phyloP scores from a whole-genome alignment of 2,329 filamentous ascomycete genomes.

The Verticillium zaregamsianum region DNA sequence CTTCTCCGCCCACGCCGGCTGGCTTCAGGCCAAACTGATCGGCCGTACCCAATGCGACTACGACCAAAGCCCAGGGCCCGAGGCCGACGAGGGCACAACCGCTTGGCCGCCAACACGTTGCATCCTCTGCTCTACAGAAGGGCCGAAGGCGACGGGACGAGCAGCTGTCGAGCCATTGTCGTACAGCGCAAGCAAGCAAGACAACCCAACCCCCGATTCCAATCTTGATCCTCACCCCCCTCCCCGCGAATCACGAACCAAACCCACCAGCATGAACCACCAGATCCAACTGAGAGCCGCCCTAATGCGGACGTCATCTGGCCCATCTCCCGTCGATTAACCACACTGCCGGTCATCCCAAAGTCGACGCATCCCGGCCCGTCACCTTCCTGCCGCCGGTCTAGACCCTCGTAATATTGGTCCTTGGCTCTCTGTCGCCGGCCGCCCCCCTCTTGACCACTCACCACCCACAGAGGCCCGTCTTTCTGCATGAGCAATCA shows the following conservation, averaged over 20 bases:
- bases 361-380: background rate
- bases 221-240: background rate
- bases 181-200: too few relatives aligned
- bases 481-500: conserved; percentile 1
- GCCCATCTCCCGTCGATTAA: conserved; percentile 1
- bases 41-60: background rate
- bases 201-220: background rate
- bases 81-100: background rate
- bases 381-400: background rate
- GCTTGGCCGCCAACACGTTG: background rate
- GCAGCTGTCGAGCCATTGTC: background rate
- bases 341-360: background rate
- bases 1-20: background rate
- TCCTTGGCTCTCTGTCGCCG: background rate
- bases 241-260: background rate
- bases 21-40: background rate
- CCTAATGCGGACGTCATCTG: conserved; percentile 2
- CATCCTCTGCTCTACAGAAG: background rate
- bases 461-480: background rate
- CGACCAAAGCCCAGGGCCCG: background rate
- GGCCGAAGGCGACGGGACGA: background rate
- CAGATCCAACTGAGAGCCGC: background rate
- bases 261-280: background rate
- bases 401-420: conserved; percentile 3
- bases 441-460: background rate